These are phyloP conservation scores for Aspergillus thermomutatus DNA, from an alignment of 2,329 filamentous ascomycete species.

Conservation along the genomic window DNA sequence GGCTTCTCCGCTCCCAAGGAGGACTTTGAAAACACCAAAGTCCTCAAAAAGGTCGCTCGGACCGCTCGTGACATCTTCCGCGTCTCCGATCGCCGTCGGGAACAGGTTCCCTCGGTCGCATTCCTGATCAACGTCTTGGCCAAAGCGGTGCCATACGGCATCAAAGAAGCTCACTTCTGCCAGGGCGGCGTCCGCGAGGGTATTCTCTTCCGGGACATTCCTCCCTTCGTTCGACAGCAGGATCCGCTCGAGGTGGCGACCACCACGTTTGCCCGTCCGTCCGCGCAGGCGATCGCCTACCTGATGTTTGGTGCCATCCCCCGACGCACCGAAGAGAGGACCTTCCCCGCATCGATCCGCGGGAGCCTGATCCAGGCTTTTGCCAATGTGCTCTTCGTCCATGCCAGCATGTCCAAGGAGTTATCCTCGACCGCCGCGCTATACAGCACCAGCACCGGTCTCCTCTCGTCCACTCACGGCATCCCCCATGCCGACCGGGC, in stretches of 20 bases:
- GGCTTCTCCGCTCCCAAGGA: slow-evolving; percentile 60
- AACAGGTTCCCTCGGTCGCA: slow-evolving; percentile 78
- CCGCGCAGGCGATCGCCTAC: slow-evolving; percentile 45
- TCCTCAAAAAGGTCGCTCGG: slow-evolving; percentile 24
- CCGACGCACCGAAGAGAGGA: slow-evolving; percentile 14
- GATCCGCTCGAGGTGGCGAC: slow-evolving; percentile 66
- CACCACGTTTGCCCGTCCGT: slow-evolving; percentile 45
- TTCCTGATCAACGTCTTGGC: slow-evolving; percentile 72
- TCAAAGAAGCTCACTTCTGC: slow-evolving; percentile 75
- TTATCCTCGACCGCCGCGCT: slow-evolving; percentile 29
- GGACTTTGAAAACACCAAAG: slow-evolving; percentile 29
- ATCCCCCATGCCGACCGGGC: slow-evolving; percentile 33
- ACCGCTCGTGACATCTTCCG: slow-evolving; percentile 54
- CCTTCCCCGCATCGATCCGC: slow-evolving; percentile 24
- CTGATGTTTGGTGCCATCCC: slow-evolving; percentile 51
- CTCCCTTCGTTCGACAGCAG: slow-evolving; percentile 55
- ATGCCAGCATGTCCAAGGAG: slow-evolving; percentile 32
- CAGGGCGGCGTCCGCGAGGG: slow-evolving; percentile 84
- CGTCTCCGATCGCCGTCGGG: slow-evolving; percentile 71
- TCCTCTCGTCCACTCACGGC: slow-evolving; percentile 32
- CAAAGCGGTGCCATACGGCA: slow-evolving; percentile 60
- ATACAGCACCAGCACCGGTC: slow-evolving; percentile 31
- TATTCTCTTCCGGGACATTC: slow-evolving; percentile 65
- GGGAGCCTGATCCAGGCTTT: slow-evolving; percentile 28
- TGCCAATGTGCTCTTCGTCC: slow-evolving; percentile 32